phyloP scores from a whole-genome alignment of 129 eudicot species.

The Smallanthus sonchifolius region DNA sequence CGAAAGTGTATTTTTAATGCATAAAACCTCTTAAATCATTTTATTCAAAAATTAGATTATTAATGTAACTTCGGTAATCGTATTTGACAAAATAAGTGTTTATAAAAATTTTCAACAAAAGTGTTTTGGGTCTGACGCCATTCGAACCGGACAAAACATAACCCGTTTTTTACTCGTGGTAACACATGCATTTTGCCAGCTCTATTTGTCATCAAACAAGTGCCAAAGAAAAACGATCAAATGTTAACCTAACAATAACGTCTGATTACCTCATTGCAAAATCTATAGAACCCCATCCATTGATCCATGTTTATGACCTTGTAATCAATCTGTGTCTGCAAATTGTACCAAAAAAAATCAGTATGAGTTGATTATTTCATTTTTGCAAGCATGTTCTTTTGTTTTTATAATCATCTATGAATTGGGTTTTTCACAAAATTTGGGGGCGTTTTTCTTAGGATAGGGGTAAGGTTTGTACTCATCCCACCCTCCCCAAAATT shows the following conservation, averaged over 20 bases:
- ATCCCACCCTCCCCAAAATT: no score
- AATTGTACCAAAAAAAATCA: background rate
- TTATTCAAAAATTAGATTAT: background rate
- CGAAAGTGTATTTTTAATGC: background rate
- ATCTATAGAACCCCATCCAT: slow-evolving; percentile 90
- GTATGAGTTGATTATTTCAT: background rate
- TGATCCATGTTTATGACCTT: slow-evolving; percentile 95
- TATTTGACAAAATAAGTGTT: background rate
- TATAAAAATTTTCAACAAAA: background rate
- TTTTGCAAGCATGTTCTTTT: background rate
- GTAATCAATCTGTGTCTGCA: slow-evolving; percentile 82
- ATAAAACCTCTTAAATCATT: background rate
- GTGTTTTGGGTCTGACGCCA: background rate
- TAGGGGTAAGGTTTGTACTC: no score
- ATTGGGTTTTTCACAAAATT: background rate
- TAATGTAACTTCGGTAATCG: background rate
- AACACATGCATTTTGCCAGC: background rate
- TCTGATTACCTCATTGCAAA: slow-evolving; percentile 66
- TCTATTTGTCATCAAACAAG: background rate
- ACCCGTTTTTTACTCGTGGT: background rate
- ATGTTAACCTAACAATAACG: background rate
- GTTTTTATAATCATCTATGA: background rate
- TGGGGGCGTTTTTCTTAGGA: no score
- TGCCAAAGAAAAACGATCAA: background rate
- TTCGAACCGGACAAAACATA: background rate